Evolutionary conservation across 2,329 filamentous ascomycete genomes (phyloP).

Genomic region (Aspergillus versicolor): DNA sequence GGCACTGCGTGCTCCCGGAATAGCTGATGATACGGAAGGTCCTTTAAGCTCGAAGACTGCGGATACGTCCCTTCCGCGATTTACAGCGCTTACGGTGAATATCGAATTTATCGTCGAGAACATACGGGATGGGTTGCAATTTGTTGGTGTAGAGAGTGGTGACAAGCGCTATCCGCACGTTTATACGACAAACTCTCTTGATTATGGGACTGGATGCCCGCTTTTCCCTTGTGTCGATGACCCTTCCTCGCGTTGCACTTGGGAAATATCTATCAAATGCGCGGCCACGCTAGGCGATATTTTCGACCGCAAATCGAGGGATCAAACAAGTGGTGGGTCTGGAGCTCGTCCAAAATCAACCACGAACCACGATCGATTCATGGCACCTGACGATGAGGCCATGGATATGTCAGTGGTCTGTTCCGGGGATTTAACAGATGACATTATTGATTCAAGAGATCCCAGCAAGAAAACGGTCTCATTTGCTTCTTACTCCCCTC

Average conservation of each 20-base stretch:
- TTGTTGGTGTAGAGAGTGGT: constrained; percentile 77
- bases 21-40: constrained; percentile 39
- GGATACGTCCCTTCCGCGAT: constrained; percentile 47
- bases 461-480: constrained; percentile 82
- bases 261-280: constrained; percentile 84
- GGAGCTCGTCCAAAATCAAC: constrained; percentile 26
- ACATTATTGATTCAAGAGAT: constrained; percentile 73
- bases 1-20: constrained; percentile 40
- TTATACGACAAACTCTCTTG: constrained; percentile 79
- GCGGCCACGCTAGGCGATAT: constrained; percentile 83
- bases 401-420: constrained; percentile 88
- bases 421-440: constrained; percentile 84
- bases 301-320: constrained; percentile 41
- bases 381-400: constrained; percentile 76
- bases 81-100: constrained; percentile 61
- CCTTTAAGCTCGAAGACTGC: constrained; percentile 33
- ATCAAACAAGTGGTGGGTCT: constrained; percentile 20
- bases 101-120: constrained; percentile 76
- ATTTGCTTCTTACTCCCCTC: constrained; percentile 72
- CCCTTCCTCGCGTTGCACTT: constrained; percentile 74
- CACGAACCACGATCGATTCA: constrained; percentile 34
- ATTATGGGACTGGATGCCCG: constrained; percentile 76
- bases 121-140: constrained; percentile 84
- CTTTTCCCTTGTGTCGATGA: constrained; percentile 95
- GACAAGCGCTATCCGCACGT: constrained; percentile 86